Base-by-base conservation (phyloP, 192 early-diverging fungal species). In the Podila clonocystis region DNA sequence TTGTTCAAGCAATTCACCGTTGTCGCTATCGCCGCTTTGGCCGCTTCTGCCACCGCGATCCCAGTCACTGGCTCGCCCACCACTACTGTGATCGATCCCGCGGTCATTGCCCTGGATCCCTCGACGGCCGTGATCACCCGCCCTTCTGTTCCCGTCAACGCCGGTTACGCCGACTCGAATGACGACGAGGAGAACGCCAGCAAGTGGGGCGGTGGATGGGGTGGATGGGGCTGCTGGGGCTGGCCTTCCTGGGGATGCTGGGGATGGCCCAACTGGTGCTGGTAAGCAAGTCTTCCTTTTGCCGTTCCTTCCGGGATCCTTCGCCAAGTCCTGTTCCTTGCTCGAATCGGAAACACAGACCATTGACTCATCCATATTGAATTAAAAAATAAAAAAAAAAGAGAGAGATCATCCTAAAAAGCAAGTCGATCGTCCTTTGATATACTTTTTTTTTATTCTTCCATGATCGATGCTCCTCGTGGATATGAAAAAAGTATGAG, bases 181-280 rank as follows among this genome's bases (percentile, higher is more conserved):
- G 26, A 31, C 26, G 59, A 61, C 2, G 28, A 9, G 9, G 8
- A 8, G 13, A 13, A 61, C 30, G 5, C 17, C 30, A 57, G 49
- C 48, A 65, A 65, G 13, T 65, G 64, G 64, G 64, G 63, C 22
- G 50, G 52, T 31, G 11, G 63, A 3, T 65, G 20, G 12, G 34
- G 63, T 0, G 31, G 41, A 7, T 52, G 64, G 64, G 64, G 64
- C 4, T 12, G 63, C 13, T 45, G 63, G 29, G 4, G 63, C 5
- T 31, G 31, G 31, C 31, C 31, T 31, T 31, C 31, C 31, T 31
- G 31, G 31, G 31, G 15, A 4, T 29, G 17, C 24, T 58, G 58
- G 58, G 12, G 28, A 4, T 58, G 9, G 17, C 58, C 58, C 17
- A 4, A 2, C 22, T 58, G 58, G 58, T 58, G 28, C 58, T 58